Base-by-base conservation (phyloP, 306 rosid genomes). In the Lathyrus tuberosus region DNA sequence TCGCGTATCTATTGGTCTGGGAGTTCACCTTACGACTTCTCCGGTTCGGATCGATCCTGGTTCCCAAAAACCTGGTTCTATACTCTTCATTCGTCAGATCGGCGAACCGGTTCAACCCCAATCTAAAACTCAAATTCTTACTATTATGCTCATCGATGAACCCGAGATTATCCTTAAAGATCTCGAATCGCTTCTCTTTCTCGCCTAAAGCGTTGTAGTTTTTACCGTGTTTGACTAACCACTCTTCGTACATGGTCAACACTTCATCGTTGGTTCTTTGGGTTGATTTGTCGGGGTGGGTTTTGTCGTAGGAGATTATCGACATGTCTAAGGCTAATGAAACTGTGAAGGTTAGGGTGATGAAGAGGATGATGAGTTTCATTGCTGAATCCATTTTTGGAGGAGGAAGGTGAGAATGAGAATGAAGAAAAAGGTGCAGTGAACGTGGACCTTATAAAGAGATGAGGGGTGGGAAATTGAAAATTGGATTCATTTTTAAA, bases 31-130 rank as follows among this genome's bases (percentile, higher is more conserved):
- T 87, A 5, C 44, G 8, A 22, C 80, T 17, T 71, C 79, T 81
- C 64, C 80, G 86, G 57, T 65, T 83, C 0, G 64, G 63, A 11
- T 80, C 79, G 13, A 63, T 24, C 74, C 35, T 82, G 1, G 91
- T 17, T 10, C 99, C 99, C 6, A 95, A 71, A 76, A 65, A 91
- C 83, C 12, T 84, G 7, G 82, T 71, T 67, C 92, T 60, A 67
- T 91, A 95, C 88, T 95, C 99, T 42, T 86, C 87, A 86, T 91
- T 95, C 13, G 93, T 87, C 16, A 89, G 81, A 86, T 95, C 99
- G 3, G 99, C 97, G 78, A 95, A 95, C 33, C 91, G 85, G 79
- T 80, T 95, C 72, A 95, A 65, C 3, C 99, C 99, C 2, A 95
- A 51, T 70, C 73, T 84, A 78, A 78, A 95, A 3, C 82, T 73